Conservation (phyloP, 75 land plant genomes). For the Chamaecyparis obtusa region DNA sequence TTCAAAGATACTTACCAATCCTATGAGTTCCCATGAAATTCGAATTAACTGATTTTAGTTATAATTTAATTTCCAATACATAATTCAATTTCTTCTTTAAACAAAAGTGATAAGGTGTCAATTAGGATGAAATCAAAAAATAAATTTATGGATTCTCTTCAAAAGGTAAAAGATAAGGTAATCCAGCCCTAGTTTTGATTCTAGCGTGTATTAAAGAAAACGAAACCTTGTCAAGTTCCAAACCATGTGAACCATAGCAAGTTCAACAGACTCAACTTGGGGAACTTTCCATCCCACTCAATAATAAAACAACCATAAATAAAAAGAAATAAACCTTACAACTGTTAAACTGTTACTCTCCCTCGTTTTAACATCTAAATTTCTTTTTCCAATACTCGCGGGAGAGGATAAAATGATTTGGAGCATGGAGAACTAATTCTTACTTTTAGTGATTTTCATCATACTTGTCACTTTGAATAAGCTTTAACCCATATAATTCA, state of each 20-base stretch:
- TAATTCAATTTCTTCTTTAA: background rate
- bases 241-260: background rate
- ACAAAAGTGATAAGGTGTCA: background rate
- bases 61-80: background rate
- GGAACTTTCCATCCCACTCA: background rate
- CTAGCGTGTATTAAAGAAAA: background rate
- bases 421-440: background rate
- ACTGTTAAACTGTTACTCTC: background rate
- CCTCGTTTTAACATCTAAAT: background rate
- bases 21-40: background rate
- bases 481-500: background rate
- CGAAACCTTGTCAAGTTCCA: background rate
- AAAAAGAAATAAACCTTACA: background rate
- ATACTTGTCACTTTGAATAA: background rate
- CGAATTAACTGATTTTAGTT: background rate
- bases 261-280: background rate
- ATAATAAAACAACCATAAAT: background rate
- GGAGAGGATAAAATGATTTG: background rate
- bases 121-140: background rate
- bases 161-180: background rate
- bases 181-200: background rate
- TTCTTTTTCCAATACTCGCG: background rate
- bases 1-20: background rate
- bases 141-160: background rate
- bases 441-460: background rate